Percentiles rank a stretch among this genome's conserved stretches.
Evolutionary conservation across 2,329 filamentous ascomycete genomes (phyloP).

Genomic region (Coleophoma eucalyptorum): DNA sequence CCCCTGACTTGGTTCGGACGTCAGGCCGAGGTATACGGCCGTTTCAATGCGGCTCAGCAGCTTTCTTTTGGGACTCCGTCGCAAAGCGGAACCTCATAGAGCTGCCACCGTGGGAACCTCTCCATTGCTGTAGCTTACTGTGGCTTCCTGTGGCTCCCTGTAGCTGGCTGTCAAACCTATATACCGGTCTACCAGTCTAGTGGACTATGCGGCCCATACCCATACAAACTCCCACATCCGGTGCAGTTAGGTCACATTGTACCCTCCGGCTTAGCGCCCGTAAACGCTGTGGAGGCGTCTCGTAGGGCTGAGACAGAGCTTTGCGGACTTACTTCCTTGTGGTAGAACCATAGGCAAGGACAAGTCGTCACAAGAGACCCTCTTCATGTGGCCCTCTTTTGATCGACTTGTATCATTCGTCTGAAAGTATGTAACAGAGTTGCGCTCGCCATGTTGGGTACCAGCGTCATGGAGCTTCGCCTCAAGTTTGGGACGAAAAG

Average conservation of each 20-base stretch:
- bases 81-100: too few relatives aligned
- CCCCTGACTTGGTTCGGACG: neutral
- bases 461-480: neutral
- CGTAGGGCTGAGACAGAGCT: neutral
- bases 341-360: neutral
- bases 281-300: neutral
- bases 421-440: neutral
- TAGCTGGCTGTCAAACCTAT: too few relatives aligned
- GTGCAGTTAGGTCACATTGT: neutral
- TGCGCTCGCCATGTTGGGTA: neutral
- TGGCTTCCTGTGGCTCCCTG: too few relatives aligned
- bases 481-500: neutral
- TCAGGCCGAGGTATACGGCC: neutral
- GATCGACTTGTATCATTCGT: neutral
- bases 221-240: neutral
- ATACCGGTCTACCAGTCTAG: too few relatives aligned
- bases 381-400: neutral
- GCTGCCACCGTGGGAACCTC: too few relatives aligned
- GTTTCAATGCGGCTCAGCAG: neutral
- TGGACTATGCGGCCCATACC: neutral
- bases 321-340: neutral
- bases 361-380: neutral
- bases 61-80: too few relatives aligned
- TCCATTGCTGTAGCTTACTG: too few relatives aligned
- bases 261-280: too few relatives aligned